Conservation (phyloP, 2,329 filamentous ascomycete species). For the Botrytis medusae region DNA sequence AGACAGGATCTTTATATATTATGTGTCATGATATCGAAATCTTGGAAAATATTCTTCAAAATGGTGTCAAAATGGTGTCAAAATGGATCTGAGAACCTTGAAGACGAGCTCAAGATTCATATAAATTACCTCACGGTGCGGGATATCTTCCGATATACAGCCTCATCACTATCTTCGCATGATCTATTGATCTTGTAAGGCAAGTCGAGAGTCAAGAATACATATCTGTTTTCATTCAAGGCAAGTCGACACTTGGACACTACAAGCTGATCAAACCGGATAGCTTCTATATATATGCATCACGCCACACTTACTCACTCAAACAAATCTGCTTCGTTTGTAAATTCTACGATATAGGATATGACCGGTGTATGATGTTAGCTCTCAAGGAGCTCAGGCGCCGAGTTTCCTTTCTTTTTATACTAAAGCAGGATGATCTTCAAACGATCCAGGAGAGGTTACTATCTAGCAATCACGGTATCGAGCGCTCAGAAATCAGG, state of each 20-base stretch:
- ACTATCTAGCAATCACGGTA: background rate
- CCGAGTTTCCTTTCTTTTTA: background rate
- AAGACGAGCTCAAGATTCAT: background rate
- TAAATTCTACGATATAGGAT: background rate
- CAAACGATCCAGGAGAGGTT: background rate
- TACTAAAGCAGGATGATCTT: background rate
- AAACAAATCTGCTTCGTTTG: too few relatives aligned
- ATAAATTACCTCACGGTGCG: slow-evolving; percentile 4
- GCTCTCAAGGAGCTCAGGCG: too few relatives aligned
- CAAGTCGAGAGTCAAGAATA: background rate
- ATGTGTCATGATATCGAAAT: background rate
- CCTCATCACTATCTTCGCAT: background rate
- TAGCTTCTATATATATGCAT: background rate
- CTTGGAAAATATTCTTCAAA: background rate
- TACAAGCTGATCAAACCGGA: background rate
- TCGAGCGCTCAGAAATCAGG: background rate
- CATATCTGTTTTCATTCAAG: background rate
- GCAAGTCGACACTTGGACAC: background rate
- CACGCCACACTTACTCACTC: background rate
- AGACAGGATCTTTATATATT: background rate
- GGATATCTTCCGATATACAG: background rate
- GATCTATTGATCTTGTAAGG: background rate
- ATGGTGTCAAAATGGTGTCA: slow-evolving; percentile 2
- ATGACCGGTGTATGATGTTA: background rate
- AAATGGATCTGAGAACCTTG: background rate